Percentiles rank a stretch among this genome's conserved stretches.
These are phyloP conservation scores for Austroboletus niveus DNA, from an alignment of 1,284 basidiomycete genomes.

Conservation along the genomic window DNA sequence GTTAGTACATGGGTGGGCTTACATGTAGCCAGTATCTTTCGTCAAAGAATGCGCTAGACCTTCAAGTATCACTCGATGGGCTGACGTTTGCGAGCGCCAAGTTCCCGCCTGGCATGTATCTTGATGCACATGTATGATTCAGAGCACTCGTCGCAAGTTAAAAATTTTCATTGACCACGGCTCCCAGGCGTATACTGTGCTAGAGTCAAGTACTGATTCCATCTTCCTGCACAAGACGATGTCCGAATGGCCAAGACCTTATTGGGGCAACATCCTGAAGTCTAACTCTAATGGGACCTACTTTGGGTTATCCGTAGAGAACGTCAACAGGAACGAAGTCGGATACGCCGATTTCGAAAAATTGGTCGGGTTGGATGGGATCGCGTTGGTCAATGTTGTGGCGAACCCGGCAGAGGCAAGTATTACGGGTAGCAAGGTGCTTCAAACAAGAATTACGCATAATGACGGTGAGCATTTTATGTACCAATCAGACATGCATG, in stretches of 20 bases:
- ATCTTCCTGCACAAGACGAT: conserved; percentile 97
- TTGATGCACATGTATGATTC: conserved; percentile 76
- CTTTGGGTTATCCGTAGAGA: conserved; percentile 81
- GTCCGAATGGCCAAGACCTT: conserved; percentile 68
- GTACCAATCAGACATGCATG: not conserved
- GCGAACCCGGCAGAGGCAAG: conserved; percentile 77
- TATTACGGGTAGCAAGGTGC: conserved; percentile 70
- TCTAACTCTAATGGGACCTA: conserved; percentile 99
- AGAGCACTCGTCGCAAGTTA: not conserved
- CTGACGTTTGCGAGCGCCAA: conserved; percentile 78
- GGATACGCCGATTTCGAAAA: conserved; percentile 99
- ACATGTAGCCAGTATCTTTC: conserved; percentile 53
- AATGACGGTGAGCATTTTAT: conserved; percentile 74
- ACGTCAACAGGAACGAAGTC: conserved; percentile 84
- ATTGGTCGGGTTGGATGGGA: conserved; percentile 94
- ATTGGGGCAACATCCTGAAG: conserved; percentile 92
- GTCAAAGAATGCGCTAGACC: conserved; percentile 59
- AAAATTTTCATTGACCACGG: conserved; percentile 1
- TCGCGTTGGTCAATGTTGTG: conserved; percentile 91
- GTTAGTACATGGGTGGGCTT: conserved; percentile 1
- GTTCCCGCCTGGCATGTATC: conserved; percentile 89
- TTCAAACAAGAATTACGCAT: conserved; percentile 91
- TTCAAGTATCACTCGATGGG: conserved; percentile 93
- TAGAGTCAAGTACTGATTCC: conserved; percentile 91
- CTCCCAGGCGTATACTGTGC: conserved; percentile 82